Percentiles rank a stretch among this genome's conserved stretches.
phyloP scores from a whole-genome alignment of 108 stramenopile species.

The Nannochloropsis salina region DNA sequence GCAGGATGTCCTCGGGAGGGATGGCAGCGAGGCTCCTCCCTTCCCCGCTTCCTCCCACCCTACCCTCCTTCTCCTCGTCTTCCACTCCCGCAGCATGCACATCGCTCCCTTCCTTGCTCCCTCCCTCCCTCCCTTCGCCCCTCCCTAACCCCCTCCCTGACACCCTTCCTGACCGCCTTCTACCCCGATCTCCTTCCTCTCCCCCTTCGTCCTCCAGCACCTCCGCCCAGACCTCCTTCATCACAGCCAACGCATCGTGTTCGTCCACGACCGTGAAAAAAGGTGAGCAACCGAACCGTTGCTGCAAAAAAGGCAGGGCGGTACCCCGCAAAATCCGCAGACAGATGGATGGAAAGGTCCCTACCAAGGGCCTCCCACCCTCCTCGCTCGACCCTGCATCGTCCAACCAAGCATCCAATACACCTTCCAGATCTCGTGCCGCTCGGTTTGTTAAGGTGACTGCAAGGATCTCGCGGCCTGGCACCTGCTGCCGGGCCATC shows the following conservation, averaged over 20 bases:
- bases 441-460: neutral
- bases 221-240: neutral
- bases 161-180: neutral
- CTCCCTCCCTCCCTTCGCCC: neutral
- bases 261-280: neutral
- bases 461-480: neutral
- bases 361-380: constrained; percentile 27
- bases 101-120: neutral
- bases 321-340: neutral
- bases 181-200: neutral
- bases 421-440: constrained; percentile 29
- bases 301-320: neutral
- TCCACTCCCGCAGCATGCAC: neutral
- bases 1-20: constrained; percentile 20
- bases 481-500: constrained; percentile 27
- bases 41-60: neutral
- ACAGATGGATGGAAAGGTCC: constrained; percentile 52
- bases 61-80: neutral
- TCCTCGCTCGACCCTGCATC: constrained; percentile 26
- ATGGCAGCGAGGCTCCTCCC: constrained; percentile 14
- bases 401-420: too few species aligned
- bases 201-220: neutral
- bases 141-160: neutral
- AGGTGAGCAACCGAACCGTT: neutral
- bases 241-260: neutral